phyloP scores from a whole-genome alignment of 176 grass and related monocot species.

The Oryza brachyantha region DNA sequence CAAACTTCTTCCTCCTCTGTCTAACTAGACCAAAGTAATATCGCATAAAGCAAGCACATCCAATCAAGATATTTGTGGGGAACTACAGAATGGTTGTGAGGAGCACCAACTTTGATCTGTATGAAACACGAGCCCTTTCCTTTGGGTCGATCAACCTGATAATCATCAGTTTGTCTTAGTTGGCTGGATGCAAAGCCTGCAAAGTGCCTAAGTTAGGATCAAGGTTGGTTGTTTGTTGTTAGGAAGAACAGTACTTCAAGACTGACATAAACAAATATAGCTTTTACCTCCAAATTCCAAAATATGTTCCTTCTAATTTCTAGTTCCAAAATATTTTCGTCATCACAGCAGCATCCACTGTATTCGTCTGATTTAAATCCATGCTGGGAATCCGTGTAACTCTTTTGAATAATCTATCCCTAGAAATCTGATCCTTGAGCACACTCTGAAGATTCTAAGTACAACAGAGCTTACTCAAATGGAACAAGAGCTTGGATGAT shows the following conservation, averaged over 20 bases:
- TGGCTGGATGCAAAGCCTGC: background rate
- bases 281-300: constrained; percentile 23
- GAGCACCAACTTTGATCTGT: background rate
- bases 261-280: constrained; percentile 3
- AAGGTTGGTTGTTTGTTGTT: background rate
- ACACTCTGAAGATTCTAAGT: background rate
- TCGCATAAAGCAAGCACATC: background rate
- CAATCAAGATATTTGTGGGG: background rate
- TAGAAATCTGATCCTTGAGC: constrained; percentile 25
- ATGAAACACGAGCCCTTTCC: background rate
- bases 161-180: background rate
- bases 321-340: background rate
- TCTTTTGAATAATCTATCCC: constrained; percentile 16
- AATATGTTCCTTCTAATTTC: constrained; percentile 7
- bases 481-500: background rate
- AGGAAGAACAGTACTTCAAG: constrained; percentile 8
- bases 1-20: background rate
- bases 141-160: background rate
- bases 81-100: background rate
- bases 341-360: constrained; percentile 11
- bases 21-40: background rate
- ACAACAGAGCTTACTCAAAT: background rate
- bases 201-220: constrained; percentile 16
- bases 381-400: constrained; percentile 8
- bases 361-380: background rate